Percentiles rank a stretch among this genome's conserved stretches.
Conservation (phyloP, 148 eudicot species). For the Bassia scoparia region DNA sequence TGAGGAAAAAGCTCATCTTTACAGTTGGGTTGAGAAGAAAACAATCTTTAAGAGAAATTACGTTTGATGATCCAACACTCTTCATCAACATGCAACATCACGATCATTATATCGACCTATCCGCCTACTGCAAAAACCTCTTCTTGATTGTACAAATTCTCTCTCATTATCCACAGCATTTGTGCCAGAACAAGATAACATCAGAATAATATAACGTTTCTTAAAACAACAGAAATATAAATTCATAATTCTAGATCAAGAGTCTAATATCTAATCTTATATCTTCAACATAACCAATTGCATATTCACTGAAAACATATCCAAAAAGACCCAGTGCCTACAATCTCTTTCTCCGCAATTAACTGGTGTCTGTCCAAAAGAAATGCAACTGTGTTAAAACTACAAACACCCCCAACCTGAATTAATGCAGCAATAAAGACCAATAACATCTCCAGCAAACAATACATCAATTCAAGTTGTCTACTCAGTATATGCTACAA, state of each 20-base stretch:
- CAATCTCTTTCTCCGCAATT: conserved; percentile 74
- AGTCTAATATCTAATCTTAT: not conserved
- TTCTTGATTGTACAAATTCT: conserved; percentile 67
- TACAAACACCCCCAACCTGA: not conserved
- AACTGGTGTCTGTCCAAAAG: conserved; percentile 50
- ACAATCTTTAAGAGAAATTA: conserved; percentile 61
- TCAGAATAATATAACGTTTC: not conserved
- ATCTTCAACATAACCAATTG: not conserved
- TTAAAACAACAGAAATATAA: not conserved
- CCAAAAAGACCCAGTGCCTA: conserved; percentile 68
- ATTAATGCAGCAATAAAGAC: too few relatives aligned
- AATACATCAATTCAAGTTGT: not conserved
- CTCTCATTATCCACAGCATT: conserved; percentile 67
- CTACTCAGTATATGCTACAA: not conserved
- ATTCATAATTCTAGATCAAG: not conserved
- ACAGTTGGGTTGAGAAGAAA: conserved; percentile 65
- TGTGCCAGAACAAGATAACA: conserved; percentile 38
- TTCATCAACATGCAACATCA: conserved; percentile 67
- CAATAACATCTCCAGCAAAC: not conserved
- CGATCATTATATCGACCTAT: conserved; percentile 65
- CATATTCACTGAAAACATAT: conserved; percentile 53
- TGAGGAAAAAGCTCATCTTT: conserved; percentile 64
- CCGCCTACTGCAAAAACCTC: conserved; percentile 68
- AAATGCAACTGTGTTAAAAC: conserved; percentile 1
- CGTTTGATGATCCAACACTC: conserved; percentile 62